phyloP scores from a whole-genome alignment of 495 filamentous ascomycete species.

The Staphylotrichum longicolle region DNA sequence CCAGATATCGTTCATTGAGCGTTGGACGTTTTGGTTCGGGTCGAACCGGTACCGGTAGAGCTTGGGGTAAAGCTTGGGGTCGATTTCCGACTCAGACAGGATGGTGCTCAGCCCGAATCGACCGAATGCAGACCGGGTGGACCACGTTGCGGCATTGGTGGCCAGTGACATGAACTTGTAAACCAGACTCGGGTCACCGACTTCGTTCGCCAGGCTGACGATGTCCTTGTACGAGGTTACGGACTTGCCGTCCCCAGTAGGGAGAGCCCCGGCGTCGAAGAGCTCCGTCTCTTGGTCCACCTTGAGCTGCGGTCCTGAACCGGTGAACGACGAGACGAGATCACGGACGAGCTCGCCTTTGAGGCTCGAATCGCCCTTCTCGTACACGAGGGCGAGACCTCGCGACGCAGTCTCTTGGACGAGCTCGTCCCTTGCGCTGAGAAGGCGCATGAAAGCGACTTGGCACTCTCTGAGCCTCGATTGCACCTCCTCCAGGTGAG shows the following conservation, averaged over 20 bases:
- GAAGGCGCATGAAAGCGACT: slow-evolving; percentile 78
- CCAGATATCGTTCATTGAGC: slow-evolving; percentile 98
- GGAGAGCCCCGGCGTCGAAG: slow-evolving; percentile 89
- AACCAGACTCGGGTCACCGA: slow-evolving; percentile 88
- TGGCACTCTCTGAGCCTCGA: slow-evolving; percentile 73
- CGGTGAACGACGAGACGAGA: slow-evolving; percentile 84
- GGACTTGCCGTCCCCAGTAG: slow-evolving; percentile 83
- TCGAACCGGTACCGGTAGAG: slow-evolving; percentile 93
- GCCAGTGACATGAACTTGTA: slow-evolving; percentile 98
- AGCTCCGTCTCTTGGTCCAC: slow-evolving; percentile 86
- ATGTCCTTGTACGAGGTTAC: slow-evolving; percentile 96
- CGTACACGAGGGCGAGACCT: slow-evolving; percentile 85
- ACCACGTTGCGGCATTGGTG: slow-evolving; percentile 92
- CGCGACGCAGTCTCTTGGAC: slow-evolving; percentile 93
- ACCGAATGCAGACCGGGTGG: slow-evolving; percentile 89
- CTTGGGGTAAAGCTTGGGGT: slow-evolving; percentile 92
- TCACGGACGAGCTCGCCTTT: slow-evolving; percentile 82
- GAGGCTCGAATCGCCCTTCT: slow-evolving; percentile 76
- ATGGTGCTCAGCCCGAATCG: slow-evolving; percentile 89
- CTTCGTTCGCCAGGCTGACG: slow-evolving; percentile 86
- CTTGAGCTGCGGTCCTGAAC: slow-evolving; percentile 66
- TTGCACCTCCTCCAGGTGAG: slow-evolving; percentile 68
- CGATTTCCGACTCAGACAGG: slow-evolving; percentile 81
- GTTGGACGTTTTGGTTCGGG: slow-evolving; percentile 85
- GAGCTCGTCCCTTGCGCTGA: slow-evolving; percentile 84